Evolutionary conservation across 2,329 filamentous ascomycete genomes (phyloP), one percentile per base, ranked within the genome.

Genomic region (Penicillium griseofulvum): DNA sequence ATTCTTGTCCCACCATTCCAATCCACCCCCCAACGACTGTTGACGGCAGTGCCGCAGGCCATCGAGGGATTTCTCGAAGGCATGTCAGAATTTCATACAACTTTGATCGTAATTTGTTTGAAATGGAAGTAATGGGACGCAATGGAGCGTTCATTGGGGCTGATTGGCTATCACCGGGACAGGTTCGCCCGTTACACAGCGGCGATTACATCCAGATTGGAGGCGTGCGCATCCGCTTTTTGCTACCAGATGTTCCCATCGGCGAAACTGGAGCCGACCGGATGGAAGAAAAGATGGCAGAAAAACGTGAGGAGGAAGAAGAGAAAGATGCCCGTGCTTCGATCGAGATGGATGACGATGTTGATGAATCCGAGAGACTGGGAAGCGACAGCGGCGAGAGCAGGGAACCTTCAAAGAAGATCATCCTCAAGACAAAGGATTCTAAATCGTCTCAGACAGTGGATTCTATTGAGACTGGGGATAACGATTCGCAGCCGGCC

Each of bases 1-100:
- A 80, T 52, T 76, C 80, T 54, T 81, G 78, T 59, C 81, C 81
- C 5, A 76, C 84, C 6, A 80, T 87, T 44, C 83, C 83, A 5
- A 84, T 87, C 33, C 84, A 86, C 60, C 81, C 83, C 19, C 79
- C 79, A 2, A 72, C 73, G 28, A 77, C 76, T 16, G 67, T 74
- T 36, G 74, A 77, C 43, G 79, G 75, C 41, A 71, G 63, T 53
- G 73, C 79, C 2, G 76, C 76, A 12, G 77, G 78, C 16, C 81
- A 85, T 59, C 82, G 81, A 58, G 80, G 80, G 41, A 87, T 87
- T 33, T 87, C 84, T 4, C 78, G 84, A 24, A 80, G 83, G 62
- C 85, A 87, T 65, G 78, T 85, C 49, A 81, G 80, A 56, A 85
- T 87, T 56, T 75, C 78, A 26, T 87, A 83, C 73, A 83, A 84